Percentiles rank a stretch among this genome's conserved stretches.
Evolutionary conservation across 345 rosid species (phyloP).

Genomic region (Pugionium dolabratum): DNA sequence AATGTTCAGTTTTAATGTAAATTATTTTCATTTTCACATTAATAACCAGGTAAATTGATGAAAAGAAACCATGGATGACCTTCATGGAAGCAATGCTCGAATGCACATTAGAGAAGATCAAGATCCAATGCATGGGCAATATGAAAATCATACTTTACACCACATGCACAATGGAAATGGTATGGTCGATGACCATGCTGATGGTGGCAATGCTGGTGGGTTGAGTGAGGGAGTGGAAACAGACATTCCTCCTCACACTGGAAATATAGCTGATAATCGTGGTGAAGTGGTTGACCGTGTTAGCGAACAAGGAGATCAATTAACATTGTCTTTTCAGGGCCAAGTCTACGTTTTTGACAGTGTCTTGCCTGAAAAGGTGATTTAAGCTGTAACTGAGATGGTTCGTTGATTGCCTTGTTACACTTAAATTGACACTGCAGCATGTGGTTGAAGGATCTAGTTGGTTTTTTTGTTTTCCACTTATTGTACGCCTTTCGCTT

Average conservation of each 20-base stretch:
- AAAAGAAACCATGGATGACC: constrained; percentile 47
- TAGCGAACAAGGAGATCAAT: constrained; percentile 57
- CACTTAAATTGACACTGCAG: neutral
- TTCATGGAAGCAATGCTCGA: constrained; percentile 44
- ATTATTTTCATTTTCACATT: neutral
- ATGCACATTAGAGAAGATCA: constrained; percentile 51
- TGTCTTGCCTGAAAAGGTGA: constrained; percentile 67
- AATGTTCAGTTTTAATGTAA: neutral
- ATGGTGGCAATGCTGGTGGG: constrained; percentile 39
- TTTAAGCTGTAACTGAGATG: constrained; percentile 1
- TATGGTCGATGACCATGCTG: constrained; percentile 48
- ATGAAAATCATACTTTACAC: constrained; percentile 48
- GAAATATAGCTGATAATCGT: constrained; percentile 47
- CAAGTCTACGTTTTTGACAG: constrained; percentile 79
- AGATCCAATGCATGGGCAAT: constrained; percentile 47
- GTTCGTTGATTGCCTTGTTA: neutral
- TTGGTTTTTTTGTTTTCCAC: constrained; percentile 5
- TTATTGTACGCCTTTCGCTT: neutral
- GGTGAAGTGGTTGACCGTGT: constrained; percentile 45
- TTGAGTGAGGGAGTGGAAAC: constrained; percentile 43
- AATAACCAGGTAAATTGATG: constrained; percentile 16
- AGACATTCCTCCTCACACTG: constrained; percentile 60
- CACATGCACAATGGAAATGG: constrained; percentile 47
- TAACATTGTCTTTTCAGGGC: constrained; percentile 73
- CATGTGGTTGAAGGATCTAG: constrained; percentile 14